Percentiles rank a stretch among this genome's conserved stretches.
Conservation (phyloP, 169 alveolate genomes). For the Amoebophrya sp. region DNA sequence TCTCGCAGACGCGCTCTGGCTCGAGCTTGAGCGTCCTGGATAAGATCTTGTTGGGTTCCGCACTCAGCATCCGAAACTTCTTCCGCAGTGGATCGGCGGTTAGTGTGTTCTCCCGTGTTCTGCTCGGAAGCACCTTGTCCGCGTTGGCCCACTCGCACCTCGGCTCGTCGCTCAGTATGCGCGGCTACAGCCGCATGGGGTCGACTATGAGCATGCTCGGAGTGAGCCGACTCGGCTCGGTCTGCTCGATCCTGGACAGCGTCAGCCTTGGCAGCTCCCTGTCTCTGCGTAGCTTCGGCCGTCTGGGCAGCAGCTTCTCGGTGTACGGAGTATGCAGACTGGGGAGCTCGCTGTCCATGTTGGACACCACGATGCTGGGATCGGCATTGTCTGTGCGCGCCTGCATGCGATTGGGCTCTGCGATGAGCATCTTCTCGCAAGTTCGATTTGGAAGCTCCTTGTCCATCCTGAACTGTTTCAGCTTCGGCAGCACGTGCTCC, state of each 20-base stretch:
- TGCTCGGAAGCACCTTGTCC: not conserved
- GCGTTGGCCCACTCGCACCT: not conserved
- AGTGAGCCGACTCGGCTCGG: not conserved
- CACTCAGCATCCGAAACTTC: not conserved
- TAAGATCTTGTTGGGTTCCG: not conserved
- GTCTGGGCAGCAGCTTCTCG: constrained; percentile 1
- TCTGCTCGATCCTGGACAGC: not conserved
- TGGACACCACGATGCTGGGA: constrained; percentile 9
- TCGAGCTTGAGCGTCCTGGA: constrained; percentile 8
- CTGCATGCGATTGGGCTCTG: not conserved
- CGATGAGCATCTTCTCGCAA: not conserved
- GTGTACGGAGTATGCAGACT: not conserved
- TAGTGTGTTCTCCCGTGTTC: not conserved
- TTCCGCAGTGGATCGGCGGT: not conserved
- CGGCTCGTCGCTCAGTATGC: not conserved
- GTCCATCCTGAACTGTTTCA: not conserved
- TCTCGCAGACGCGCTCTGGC: not conserved
- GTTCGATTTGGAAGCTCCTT: not conserved
- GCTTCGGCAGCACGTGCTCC: not conserved
- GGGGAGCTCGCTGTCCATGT: not conserved
- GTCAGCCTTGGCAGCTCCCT: not conserved
- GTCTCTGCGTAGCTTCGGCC: constrained; percentile 22
- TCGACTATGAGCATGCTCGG: not conserved
- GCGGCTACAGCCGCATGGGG: not conserved
- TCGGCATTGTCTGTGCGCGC: not conserved